Evolutionary conservation across 768 basidiomycete species (phyloP).

Genomic region (Lentinula lateritia): DNA sequence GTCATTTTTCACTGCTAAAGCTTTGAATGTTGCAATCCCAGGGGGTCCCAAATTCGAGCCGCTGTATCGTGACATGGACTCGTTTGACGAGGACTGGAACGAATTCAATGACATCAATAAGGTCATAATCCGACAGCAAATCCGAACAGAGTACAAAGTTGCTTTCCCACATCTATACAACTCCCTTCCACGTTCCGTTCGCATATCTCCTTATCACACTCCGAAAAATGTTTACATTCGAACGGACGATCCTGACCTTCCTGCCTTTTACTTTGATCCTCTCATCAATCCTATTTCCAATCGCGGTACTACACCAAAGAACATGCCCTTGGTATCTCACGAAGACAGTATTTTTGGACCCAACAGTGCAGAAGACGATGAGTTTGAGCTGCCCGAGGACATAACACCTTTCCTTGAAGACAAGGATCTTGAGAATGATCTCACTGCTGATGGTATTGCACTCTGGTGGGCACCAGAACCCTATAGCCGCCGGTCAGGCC

Average conservation of each 20-base stretch:
- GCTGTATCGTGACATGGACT: constrained; percentile 92
- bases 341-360: constrained; percentile 92
- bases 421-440: constrained; percentile 77
- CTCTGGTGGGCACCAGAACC: constrained; percentile 99
- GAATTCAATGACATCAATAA: constrained; percentile 99
- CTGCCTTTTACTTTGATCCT: constrained; percentile 98
- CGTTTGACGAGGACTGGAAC: constrained; percentile 98
- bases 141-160: constrained; percentile 98
- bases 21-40: constrained; percentile 93
- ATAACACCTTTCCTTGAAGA: constrained; percentile 77
- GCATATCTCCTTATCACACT: constrained; percentile 84
- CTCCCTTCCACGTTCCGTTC: constrained; percentile 92
- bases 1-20: constrained; percentile 97
- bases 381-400: constrained; percentile 78
- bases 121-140: constrained; percentile 97
- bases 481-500: constrained; percentile 86
- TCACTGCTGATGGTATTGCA: constrained; percentile 94
- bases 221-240: constrained; percentile 99
- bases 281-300: constrained; percentile 97
- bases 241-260: constrained; percentile 98
- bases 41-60: constrained; percentile 99
- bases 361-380: constrained; percentile 79
- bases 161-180: constrained; percentile 99
- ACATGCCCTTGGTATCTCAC: constrained; percentile 75
- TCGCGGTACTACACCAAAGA: constrained; percentile 81